These are phyloP conservation scores for Boletellus ananas DNA, from an alignment of 768 basidiomycete genomes.

Conservation along the genomic window DNA sequence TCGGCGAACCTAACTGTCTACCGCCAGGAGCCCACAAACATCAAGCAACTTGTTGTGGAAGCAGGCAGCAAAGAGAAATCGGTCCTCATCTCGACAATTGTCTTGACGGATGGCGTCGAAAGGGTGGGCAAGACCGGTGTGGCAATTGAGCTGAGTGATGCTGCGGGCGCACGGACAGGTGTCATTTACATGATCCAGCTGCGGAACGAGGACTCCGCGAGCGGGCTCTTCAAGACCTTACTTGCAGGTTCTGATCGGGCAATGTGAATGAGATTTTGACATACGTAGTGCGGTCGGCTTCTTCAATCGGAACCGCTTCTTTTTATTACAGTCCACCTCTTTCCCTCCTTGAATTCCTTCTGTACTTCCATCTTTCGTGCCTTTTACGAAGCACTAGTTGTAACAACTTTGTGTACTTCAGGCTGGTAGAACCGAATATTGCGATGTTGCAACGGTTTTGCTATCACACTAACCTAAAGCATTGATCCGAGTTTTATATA, in stretches of 20 bases:
- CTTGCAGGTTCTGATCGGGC: constrained; percentile 83
- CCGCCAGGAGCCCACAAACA: constrained; percentile 75
- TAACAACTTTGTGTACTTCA: constrained; percentile 1
- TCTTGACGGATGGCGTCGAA: constrained; percentile 94
- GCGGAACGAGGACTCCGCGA: constrained; percentile 82
- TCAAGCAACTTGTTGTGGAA: constrained; percentile 96
- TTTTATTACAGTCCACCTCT: not conserved
- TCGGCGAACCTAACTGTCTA: constrained; percentile 85
- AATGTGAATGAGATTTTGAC: constrained; percentile 8
- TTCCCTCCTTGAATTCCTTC: not conserved
- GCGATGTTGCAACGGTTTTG: not conserved
- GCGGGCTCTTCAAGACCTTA: constrained; percentile 80
- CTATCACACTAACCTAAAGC: too few relatives aligned
- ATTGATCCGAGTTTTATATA: too few relatives aligned
- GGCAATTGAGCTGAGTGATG: constrained; percentile 90
- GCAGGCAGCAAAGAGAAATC: constrained; percentile 72
- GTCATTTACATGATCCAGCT: constrained; percentile 97
- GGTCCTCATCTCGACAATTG: constrained; percentile 90
- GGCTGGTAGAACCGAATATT: constrained; percentile 9
- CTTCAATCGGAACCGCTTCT: not conserved
- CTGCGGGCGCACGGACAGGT: constrained; percentile 81
- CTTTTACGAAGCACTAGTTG: not conserved
- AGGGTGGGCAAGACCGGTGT: constrained; percentile 98
- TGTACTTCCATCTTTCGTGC: not conserved
- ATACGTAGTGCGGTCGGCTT: not conserved